Base-by-base conservation (phyloP, 1,284 basidiomycete species). In the Agaricales sp. region DNA sequence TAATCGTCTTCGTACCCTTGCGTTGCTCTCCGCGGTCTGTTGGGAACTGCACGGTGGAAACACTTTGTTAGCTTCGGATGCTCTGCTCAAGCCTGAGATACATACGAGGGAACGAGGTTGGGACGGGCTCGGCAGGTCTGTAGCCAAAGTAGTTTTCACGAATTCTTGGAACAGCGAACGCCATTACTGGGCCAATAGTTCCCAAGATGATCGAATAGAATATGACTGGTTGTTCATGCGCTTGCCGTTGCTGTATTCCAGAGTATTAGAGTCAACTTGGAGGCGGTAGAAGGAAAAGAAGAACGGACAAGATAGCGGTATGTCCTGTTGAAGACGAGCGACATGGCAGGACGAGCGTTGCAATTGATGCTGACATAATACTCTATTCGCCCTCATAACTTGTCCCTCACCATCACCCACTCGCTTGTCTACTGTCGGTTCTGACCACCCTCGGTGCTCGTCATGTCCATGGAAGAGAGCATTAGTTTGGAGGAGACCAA, bases 401-500 rank as follows among this genome's bases (percentile, higher is more conserved):
- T 19, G 50, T 30, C 26, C 14, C 26, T 30, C 14, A 30, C 26
- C 6, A 6, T 30, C 26, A 30, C 14, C 26, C 6, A 30, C 6
- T 14, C 6, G 6, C 26, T 14, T 30, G 14, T 6, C 26, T n/a
- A n/a, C n/a, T n/a, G n/a, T n/a, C n/a, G n/a, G n/a, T n/a, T n/a
- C n/a, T n/a, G n/a, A n/a, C n/a, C n/a, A 35, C 11, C 8, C 11
- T n/a, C 30, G 8, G n/a, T n/a, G 30, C 30, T 54, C 65, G 66
- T 45, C 52, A 82, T 80, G 75, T 76, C 80, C 16, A 81, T 87
- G 81, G 86, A 87, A 69, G 86, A 92, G 66, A 86, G 87, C 63
- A 86, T 96, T 63, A 86, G 88, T 57, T 79, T 99, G 62, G 94
- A 97, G 63, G 96, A 99, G 77, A 97, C 94, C 49, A 98, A 98